Conservation (phyloP, 2,329 filamentous ascomycete genomes). For the Chlorencoelia australis region DNA sequence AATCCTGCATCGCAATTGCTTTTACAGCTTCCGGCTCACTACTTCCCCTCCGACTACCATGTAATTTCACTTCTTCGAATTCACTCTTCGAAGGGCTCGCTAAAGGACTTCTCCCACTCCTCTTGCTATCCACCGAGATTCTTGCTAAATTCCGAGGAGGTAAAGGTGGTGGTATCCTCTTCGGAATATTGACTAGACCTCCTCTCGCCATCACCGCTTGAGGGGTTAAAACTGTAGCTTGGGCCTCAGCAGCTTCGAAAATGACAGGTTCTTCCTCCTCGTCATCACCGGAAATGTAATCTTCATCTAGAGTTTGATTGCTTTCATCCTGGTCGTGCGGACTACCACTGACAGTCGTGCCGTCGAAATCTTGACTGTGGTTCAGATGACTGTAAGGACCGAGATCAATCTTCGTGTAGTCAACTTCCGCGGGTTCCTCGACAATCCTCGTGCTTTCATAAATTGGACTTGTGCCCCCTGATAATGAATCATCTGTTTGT, state of each 20-base stretch:
- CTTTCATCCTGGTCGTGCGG: conserved; percentile 18
- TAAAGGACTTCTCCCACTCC: conserved; percentile 17
- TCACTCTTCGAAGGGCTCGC: conserved; percentile 16
- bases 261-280: conserved; percentile 52
- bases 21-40: neutral
- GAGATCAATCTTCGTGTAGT: conserved; percentile 50
- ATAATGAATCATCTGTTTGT: conserved; percentile 41
- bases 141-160: conserved; percentile 64
- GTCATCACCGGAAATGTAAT: conserved; percentile 34
- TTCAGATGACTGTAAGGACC: conserved; percentile 30
- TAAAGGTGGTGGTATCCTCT: conserved; percentile 64
- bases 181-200: conserved; percentile 75
- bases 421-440: conserved; percentile 40
- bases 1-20: conserved; percentile 1
- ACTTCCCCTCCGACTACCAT: conserved; percentile 12
- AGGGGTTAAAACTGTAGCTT: conserved; percentile 48
- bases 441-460: conserved; percentile 32
- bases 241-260: conserved; percentile 53
- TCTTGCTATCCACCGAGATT: conserved; percentile 21
- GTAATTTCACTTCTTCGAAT: conserved; percentile 27
- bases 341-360: conserved; percentile 26
- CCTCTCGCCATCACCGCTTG: conserved; percentile 47
- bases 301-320: conserved; percentile 26
- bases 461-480: conserved; percentile 43
- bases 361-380: conserved; percentile 22